phyloP scores from a whole-genome alignment of 805 yeast species.

The Metschnikowia lachancei region DNA sequence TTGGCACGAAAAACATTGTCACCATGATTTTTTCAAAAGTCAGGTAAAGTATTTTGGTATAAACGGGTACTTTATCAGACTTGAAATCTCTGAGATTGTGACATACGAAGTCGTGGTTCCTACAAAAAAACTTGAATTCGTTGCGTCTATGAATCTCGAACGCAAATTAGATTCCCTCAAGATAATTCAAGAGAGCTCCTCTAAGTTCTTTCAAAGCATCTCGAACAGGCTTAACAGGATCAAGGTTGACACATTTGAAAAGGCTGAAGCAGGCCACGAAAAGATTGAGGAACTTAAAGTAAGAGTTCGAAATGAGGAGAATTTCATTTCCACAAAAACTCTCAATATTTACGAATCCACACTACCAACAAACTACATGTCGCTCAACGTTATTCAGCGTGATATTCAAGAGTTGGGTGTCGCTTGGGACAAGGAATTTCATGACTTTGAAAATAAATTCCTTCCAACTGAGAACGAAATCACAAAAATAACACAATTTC shows the following conservation, averaged over 20 bases:
- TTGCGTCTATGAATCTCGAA: conserved; percentile 64
- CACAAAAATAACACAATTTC: conserved; percentile 84
- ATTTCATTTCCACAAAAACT: conserved; percentile 43
- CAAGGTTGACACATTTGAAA: conserved; percentile 70
- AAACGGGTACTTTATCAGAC: conserved; percentile 70
- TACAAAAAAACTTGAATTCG: conserved; percentile 64
- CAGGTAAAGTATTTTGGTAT: conserved; percentile 83
- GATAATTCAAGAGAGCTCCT: conserved; percentile 51
- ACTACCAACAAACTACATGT: conserved; percentile 61
- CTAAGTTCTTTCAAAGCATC: conserved; percentile 70
- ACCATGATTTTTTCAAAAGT: conserved; percentile 76
- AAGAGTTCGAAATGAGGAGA: conserved; percentile 51
- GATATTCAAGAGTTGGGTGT: conserved; percentile 78
- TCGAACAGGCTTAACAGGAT: conserved; percentile 67
- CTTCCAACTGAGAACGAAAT: conserved; percentile 93
- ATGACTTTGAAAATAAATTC: conserved; percentile 71
- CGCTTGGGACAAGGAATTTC: conserved; percentile 81
- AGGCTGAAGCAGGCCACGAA: conserved; percentile 62
- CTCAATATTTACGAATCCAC: conserved; percentile 53
- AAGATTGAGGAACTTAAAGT: conserved; percentile 57
- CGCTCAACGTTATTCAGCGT: conserved; percentile 66
- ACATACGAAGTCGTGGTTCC: conserved; percentile 81
- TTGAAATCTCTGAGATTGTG: conserved; percentile 75
- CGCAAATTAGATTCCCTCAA: conserved; percentile 63
- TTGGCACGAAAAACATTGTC: conserved; percentile 49